phyloP scores from a whole-genome alignment of 176 grass and related monocot genomes.

The Oropetium thomaeum region DNA sequence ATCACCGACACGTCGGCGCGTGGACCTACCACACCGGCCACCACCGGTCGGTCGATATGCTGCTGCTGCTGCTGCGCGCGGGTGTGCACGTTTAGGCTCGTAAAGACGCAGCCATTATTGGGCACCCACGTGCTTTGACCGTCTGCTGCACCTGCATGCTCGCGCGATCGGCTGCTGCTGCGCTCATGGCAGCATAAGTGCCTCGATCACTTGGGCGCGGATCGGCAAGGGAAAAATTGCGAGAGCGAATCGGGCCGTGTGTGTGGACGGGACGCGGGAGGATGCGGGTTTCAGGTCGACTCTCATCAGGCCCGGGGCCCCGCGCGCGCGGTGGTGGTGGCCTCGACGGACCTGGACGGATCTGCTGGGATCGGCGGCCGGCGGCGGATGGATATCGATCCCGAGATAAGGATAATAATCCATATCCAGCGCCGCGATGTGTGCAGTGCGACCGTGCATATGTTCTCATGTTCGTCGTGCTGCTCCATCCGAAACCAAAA shows the following conservation, averaged over 20 bases:
- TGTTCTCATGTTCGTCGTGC: conserved; percentile 1
- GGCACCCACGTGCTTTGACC: neutral
- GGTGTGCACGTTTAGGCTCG: neutral
- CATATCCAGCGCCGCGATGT: neutral
- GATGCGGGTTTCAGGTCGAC: conserved; percentile 36
- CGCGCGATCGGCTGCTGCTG: no score
- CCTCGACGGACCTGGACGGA: neutral
- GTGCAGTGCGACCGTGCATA: conserved; percentile 1
- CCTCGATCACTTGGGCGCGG: neutral
- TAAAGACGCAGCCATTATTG: conserved; percentile 14
- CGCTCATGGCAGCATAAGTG: no score
- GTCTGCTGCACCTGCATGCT: no score
- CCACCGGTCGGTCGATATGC: neutral
- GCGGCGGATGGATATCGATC: neutral
- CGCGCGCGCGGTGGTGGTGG: neutral
- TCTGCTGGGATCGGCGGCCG: neutral
- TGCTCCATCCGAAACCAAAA: neutral
- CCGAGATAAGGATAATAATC: conserved; percentile 38
- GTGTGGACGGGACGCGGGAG: conserved; percentile 24
- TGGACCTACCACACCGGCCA: neutral
- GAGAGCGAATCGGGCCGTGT: conserved; percentile 24
- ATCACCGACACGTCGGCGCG: conserved; percentile 19
- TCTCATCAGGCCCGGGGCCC: neutral
- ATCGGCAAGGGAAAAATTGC: neutral
- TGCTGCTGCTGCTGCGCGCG: neutral